These are phyloP conservation scores for Boletus rufocinnamomeus DNA, from an alignment of 768 basidiomycete species.

Conservation along the genomic window DNA sequence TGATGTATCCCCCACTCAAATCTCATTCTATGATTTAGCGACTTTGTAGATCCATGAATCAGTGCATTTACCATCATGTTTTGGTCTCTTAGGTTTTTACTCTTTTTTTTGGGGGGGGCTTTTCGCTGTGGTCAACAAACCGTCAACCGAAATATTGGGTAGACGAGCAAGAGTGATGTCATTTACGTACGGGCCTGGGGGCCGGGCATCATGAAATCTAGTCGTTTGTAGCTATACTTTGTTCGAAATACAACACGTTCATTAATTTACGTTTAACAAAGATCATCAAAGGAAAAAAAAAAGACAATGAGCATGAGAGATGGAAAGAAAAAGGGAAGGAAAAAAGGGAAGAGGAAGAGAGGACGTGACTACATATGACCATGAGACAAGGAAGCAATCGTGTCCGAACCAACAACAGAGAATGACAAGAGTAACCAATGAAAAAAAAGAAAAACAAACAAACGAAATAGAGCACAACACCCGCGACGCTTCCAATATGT, in stretches of 20 bases:
- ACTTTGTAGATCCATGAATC: too few relatives aligned
- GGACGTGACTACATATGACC: not conserved
- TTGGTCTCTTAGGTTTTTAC: too few relatives aligned
- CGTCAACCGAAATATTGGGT: too few relatives aligned
- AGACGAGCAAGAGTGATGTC: not conserved
- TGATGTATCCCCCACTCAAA: too few relatives aligned
- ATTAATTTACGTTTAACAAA: constrained; percentile 1
- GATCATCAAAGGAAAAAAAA: not conserved
- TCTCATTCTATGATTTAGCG: too few relatives aligned
- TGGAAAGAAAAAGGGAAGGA: not conserved
- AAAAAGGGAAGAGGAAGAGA: not conserved
- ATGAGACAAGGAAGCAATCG: not conserved
- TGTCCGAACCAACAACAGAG: not conserved
- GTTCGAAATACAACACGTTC: constrained; percentile 12
- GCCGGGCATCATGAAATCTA: not conserved
- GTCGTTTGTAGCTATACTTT: not conserved
- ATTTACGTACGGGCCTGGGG: not conserved
- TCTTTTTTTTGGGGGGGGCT: too few relatives aligned
- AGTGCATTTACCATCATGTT: too few relatives aligned
- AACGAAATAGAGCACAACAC: not conserved
- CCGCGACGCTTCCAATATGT: not conserved
- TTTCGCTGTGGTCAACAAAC: too few relatives aligned
- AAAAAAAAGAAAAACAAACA: not conserved
- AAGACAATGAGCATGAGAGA: not conserved
- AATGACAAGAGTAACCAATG: not conserved